These are phyloP conservation scores for Fusarium subtropicale DNA, from an alignment of 2,329 filamentous ascomycete species.

Conservation along the genomic window DNA sequence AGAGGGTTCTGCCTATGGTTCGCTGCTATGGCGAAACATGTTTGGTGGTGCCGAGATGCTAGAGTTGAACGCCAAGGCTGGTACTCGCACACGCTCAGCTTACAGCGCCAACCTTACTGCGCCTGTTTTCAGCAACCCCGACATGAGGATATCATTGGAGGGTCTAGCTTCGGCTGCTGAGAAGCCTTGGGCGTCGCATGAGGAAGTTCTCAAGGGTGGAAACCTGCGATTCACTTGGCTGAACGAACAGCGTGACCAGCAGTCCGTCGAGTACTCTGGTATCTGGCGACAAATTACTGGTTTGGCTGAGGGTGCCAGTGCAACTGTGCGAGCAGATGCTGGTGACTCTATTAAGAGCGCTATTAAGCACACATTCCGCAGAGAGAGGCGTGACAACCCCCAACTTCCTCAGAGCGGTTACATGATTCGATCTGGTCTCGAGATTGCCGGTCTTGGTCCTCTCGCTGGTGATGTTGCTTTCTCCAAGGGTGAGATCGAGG, in stretches of 20 bases:
- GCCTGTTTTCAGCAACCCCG: constrained; percentile 85
- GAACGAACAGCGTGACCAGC: constrained; percentile 71
- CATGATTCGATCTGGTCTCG: constrained; percentile 79
- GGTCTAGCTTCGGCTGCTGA: constrained; percentile 85
- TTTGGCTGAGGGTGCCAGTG: constrained; percentile 79
- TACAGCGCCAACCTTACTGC: constrained; percentile 89
- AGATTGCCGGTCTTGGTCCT: constrained; percentile 88
- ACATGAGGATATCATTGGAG: constrained; percentile 82
- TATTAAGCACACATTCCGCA: constrained; percentile 81
- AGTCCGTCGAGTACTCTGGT: constrained; percentile 83
- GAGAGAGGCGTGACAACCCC: constrained; percentile 85
- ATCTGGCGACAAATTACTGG: constrained; percentile 91
- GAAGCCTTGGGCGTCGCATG: constrained; percentile 94
- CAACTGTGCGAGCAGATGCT: constrained; percentile 84
- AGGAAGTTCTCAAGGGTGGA: constrained; percentile 85
- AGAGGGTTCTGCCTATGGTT: constrained; percentile 93
- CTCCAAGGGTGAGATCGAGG: constrained; percentile 89
- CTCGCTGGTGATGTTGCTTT: constrained; percentile 93
- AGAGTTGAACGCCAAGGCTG: constrained; percentile 86
- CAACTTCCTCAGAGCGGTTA: constrained; percentile 87
- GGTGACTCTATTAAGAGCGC: constrained; percentile 93
- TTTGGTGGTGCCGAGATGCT: constrained; percentile 94
- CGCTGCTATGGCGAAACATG: constrained; percentile 88
- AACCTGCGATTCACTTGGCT: constrained; percentile 82
- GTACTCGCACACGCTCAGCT: constrained; percentile 89